Evolutionary conservation across 768 basidiomycete species (phyloP).

Genomic region (Artomyces pyxidatus): DNA sequence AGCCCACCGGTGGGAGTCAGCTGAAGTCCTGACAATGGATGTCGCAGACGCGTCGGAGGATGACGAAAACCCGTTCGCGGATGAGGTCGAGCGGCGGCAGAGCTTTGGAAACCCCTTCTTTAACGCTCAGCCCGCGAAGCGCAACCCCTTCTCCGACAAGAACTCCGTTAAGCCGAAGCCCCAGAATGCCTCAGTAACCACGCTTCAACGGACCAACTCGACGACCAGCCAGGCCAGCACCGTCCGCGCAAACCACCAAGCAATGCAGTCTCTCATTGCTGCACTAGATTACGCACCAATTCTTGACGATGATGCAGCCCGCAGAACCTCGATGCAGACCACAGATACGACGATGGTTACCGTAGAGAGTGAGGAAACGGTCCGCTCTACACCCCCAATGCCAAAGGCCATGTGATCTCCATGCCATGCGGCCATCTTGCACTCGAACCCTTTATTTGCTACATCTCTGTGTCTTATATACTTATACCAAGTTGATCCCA

Average conservation of each 20-base stretch:
- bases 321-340: conserved; percentile 4
- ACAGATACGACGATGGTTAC: conserved; percentile 1
- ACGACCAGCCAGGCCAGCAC: conserved; percentile 1
- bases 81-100: conserved; percentile 1
- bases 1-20: conserved; percentile 15
- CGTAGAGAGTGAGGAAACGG: neutral
- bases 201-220: conserved; percentile 8
- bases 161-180: conserved; percentile 5
- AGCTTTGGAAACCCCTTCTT: conserved; percentile 13
- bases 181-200: conserved; percentile 4
- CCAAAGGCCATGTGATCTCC: conserved; percentile 15
- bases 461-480: neutral
- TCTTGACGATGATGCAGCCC: neutral
- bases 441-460: neutral
- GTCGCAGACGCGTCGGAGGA: neutral
- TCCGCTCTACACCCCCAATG: neutral
- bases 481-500: too few relatives aligned
- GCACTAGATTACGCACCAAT: conserved; percentile 3
- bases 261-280: conserved; percentile 14
- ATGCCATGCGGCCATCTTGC: too few relatives aligned
- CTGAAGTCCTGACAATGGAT: conserved; percentile 14
- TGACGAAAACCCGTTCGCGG: conserved; percentile 8
- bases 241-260: neutral
- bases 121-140: conserved; percentile 5
- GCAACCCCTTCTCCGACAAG: conserved; percentile 12